These are phyloP conservation scores for Sordariomycetes sp. DNA, from an alignment of 2,329 filamentous ascomycete genomes.

Conservation along the genomic window DNA sequence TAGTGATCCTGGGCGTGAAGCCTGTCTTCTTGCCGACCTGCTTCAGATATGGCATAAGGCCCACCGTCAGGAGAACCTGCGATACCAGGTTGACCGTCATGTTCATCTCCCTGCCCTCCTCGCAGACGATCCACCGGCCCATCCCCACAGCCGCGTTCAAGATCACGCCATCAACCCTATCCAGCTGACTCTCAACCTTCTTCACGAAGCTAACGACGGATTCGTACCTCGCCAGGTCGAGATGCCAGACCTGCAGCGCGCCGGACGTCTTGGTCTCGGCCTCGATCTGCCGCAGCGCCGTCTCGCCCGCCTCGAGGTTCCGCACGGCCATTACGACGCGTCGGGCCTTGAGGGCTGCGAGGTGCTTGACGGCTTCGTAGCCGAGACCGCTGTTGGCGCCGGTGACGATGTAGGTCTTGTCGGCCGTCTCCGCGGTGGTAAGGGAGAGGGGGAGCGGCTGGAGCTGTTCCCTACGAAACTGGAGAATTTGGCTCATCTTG, in stretches of 20 bases:
- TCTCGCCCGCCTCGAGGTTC: constrained; percentile 14
- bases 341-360: too few species aligned
- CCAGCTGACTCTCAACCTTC: constrained; percentile 14
- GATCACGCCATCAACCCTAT: constrained; percentile 30
- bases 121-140: constrained; percentile 12
- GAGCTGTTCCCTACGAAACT: too few species aligned
- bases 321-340: constrained; percentile 28
- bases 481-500: too few species aligned
- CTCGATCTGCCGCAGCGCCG: constrained; percentile 22
- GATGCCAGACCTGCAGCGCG: constrained; percentile 30
- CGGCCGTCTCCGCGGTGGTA: too few species aligned
- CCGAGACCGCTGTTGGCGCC: constrained; percentile 37
- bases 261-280: constrained; percentile 14
- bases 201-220: constrained; percentile 24
- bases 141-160: constrained; percentile 25
- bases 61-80: constrained; percentile 3
- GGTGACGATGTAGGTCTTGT: constrained; percentile 20
- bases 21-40: not conserved
- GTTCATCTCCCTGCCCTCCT: constrained; percentile 32
- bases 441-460: too few species aligned
- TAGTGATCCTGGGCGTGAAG: not conserved
- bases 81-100: constrained; percentile 36
- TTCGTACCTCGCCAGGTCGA: constrained; percentile 31
- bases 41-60: constrained; percentile 1
- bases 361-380: too few species aligned